Evolutionary conservation across 352 stramenopile species (phyloP).

Genomic region (Globisporangium heterothallicum): DNA sequence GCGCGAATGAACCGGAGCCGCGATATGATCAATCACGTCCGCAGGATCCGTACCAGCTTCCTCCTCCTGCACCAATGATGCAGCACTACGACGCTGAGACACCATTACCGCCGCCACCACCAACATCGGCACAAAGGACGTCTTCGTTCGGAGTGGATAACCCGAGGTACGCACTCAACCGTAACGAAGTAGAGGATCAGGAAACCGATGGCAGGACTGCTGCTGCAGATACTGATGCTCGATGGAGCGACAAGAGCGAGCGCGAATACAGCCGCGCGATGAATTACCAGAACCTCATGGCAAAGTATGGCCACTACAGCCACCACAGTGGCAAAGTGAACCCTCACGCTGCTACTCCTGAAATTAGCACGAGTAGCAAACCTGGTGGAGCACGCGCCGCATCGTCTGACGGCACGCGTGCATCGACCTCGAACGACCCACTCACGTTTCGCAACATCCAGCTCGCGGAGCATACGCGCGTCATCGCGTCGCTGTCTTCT

Average conservation of each 20-base stretch:
- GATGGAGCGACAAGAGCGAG: conserved; percentile 14
- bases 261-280: conserved; percentile 52
- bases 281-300: conserved; percentile 69
- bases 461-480: conserved; percentile 24
- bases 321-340: conserved; percentile 62
- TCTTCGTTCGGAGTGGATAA: no score
- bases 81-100: no score
- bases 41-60: background rate
- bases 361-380: background rate
- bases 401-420: background rate
- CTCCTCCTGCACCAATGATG: no score
- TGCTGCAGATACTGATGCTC: background rate
- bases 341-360: conserved; percentile 6
- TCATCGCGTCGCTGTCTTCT: conserved; percentile 12
- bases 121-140: background rate
- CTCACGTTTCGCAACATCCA: conserved; percentile 34
- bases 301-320: conserved; percentile 71
- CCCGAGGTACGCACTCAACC: background rate
- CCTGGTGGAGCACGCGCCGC: background rate
- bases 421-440: conserved; percentile 17
- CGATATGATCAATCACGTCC: background rate
- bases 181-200: no score
- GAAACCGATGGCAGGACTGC: background rate
- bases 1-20: conserved; percentile 5
- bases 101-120: background rate